A percentile compares a stretch with the other conserved stretches of the same genome.
Conservation (phyloP, 1,284 basidiomycete genomes). For the Malassezia obtusa region DNA sequence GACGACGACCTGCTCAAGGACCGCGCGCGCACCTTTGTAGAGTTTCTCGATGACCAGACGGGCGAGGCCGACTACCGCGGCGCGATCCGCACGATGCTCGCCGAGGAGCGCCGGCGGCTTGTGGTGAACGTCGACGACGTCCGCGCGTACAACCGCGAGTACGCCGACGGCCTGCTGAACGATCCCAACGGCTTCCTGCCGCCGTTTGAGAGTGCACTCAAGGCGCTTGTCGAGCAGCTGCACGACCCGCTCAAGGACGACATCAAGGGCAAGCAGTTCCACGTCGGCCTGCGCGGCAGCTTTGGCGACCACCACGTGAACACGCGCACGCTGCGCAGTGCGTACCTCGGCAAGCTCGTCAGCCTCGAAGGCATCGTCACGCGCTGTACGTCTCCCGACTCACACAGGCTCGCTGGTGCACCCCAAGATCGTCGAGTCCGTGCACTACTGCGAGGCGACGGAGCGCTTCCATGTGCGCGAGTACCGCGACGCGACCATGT, state of each 20-base stretch:
- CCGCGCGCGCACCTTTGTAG: constrained; percentile 62
- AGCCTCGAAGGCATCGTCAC: constrained; percentile 97
- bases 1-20: constrained; percentile 41
- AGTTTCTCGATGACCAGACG: constrained; percentile 68
- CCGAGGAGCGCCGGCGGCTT: constrained; percentile 72
- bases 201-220: constrained; percentile 78
- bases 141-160: constrained; percentile 71
- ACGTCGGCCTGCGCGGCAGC: constrained; percentile 90
- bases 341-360: constrained; percentile 89
- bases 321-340: constrained; percentile 77
- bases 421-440: constrained; percentile 92
- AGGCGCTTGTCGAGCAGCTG: constrained; percentile 63
- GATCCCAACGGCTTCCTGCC: constrained; percentile 81
- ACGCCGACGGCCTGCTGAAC: constrained; percentile 60
- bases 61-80: constrained; percentile 65
- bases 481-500: constrained; percentile 87
- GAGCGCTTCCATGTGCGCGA: constrained; percentile 73
- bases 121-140: constrained; percentile 94
- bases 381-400: constrained; percentile 56
- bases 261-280: constrained; percentile 59
- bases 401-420: constrained; percentile 71
- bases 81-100: constrained; percentile 74
- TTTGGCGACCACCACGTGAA: constrained; percentile 98
- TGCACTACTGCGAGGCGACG: constrained; percentile 87
- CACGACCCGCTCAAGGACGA: constrained; percentile 74